These are phyloP conservation scores for Metschnikowia drakensbergensis DNA, from an alignment of 805 yeast genomes.

Conservation along the genomic window DNA sequence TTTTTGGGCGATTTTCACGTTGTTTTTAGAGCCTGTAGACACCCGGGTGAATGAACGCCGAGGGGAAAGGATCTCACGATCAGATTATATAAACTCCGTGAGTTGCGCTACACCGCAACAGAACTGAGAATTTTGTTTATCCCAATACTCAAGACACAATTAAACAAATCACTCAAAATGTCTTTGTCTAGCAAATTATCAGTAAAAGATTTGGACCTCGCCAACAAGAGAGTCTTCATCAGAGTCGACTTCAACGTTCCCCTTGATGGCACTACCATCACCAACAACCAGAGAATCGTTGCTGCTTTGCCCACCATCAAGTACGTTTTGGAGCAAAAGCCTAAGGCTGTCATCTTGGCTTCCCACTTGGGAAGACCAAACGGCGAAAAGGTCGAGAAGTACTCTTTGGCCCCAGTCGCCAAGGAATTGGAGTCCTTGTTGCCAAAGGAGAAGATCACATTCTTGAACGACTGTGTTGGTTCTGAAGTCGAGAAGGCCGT, in stretches of 20 bases:
- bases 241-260: slow-evolving; percentile 97
- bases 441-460: slow-evolving; percentile 58
- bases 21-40: background rate
- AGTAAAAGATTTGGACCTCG: slow-evolving; percentile 82
- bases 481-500: slow-evolving; percentile 79
- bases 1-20: background rate
- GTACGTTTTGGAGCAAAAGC: slow-evolving; percentile 87
- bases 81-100: slow-evolving; percentile 4
- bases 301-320: slow-evolving; percentile 99
- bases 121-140: slow-evolving; percentile 1
- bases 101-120: slow-evolving; percentile 2
- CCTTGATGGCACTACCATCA: slow-evolving; percentile 92
- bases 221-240: slow-evolving; percentile 94
- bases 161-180: slow-evolving; percentile 44
- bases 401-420: slow-evolving; percentile 91
- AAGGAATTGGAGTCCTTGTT: slow-evolving; percentile 79
- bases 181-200: slow-evolving; percentile 91
- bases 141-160: slow-evolving; percentile 8
- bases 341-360: slow-evolving; percentile 88
- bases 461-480: slow-evolving; percentile 92
- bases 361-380: slow-evolving; percentile 99
- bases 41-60: slow-evolving; percentile 7
- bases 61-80: slow-evolving; percentile 2
- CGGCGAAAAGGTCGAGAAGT: slow-evolving; percentile 83
- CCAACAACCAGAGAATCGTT: slow-evolving; percentile 99